Percentiles rank a stretch among this genome's conserved stretches.
Conservation (phyloP, 2,329 filamentous ascomycete species). For the Colletotrichum melonis region DNA sequence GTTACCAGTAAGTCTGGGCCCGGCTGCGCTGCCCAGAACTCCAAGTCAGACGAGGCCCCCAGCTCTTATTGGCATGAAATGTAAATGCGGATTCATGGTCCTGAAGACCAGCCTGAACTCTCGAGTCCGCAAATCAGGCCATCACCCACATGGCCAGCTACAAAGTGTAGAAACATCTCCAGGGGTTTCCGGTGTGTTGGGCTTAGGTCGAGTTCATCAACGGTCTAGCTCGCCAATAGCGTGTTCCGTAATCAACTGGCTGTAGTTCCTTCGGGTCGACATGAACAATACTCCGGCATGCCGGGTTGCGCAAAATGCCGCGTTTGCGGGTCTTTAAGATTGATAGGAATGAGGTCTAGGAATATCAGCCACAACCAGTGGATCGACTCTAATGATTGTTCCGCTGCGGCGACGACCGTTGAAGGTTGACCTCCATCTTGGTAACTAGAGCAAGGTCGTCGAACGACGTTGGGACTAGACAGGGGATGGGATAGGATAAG, state of each 20-base stretch:
- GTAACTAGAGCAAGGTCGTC: too few relatives aligned
- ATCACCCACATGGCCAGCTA: background rate
- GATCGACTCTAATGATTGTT: too few relatives aligned
- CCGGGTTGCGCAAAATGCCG: background rate
- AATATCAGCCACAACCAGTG: too few relatives aligned
- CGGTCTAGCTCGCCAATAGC: slow-evolving; percentile 5
- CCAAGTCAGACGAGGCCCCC: background rate
- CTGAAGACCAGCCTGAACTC: background rate
- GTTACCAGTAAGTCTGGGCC: background rate
- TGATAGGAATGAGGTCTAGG: background rate
- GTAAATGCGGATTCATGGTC: background rate
- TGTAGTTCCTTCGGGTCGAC: background rate
- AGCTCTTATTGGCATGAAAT: background rate
- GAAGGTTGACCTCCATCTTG: background rate
- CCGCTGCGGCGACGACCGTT: background rate
- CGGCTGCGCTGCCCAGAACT: background rate
- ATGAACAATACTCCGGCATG: background rate
- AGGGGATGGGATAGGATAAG: too few relatives aligned
- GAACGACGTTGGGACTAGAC: too few relatives aligned
- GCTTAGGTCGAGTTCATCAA: background rate
- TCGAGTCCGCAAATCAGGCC: background rate
- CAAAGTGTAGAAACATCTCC: background rate
- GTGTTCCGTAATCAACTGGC: background rate
- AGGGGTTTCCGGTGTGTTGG: background rate
- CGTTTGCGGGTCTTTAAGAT: background rate